Conservation (phyloP, 1,284 basidiomycete species). For the Cutaneotrichosporon curvatum region DNA sequence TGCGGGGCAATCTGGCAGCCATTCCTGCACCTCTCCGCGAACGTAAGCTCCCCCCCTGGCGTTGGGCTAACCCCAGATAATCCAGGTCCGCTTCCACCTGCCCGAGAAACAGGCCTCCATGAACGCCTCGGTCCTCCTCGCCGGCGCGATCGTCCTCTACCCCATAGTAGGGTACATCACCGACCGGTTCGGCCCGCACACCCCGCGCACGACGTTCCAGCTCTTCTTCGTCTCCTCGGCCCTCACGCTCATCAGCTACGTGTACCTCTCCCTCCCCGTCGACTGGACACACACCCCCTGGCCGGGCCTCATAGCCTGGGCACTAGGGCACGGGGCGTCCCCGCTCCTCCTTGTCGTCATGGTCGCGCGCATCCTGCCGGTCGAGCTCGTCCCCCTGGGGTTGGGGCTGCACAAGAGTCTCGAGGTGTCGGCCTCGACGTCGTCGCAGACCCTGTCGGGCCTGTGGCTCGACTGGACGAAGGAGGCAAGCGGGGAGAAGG, state of each 20-base stretch:
- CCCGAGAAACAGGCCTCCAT: constrained; percentile 57
- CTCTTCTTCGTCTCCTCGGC: constrained; percentile 57
- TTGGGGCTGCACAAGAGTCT: constrained; percentile 70
- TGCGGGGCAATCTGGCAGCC: constrained; percentile 73
- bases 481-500: neutral
- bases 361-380: constrained; percentile 63
- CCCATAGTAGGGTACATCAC: constrained; percentile 58
- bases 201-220: constrained; percentile 49
- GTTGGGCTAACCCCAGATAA: constrained; percentile 20
- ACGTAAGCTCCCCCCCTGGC: constrained; percentile 46
- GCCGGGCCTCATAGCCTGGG: constrained; percentile 59
- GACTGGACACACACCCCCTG: constrained; percentile 54
- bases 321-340: constrained; percentile 63
- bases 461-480: constrained; percentile 53
- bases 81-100: constrained; percentile 60
- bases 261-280: constrained; percentile 61
- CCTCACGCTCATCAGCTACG: constrained; percentile 59
- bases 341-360: constrained; percentile 65
- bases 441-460: constrained; percentile 63
- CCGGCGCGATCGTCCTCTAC: constrained; percentile 66
- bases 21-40: constrained; percentile 68
- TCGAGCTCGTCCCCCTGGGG: constrained; percentile 67
- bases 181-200: constrained; percentile 38
- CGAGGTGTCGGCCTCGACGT: constrained; percentile 63
- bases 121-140: constrained; percentile 63